These are phyloP conservation scores for Rachicladosporium sp. DNA, from an alignment of 2,329 filamentous ascomycete species.

Conservation along the genomic window DNA sequence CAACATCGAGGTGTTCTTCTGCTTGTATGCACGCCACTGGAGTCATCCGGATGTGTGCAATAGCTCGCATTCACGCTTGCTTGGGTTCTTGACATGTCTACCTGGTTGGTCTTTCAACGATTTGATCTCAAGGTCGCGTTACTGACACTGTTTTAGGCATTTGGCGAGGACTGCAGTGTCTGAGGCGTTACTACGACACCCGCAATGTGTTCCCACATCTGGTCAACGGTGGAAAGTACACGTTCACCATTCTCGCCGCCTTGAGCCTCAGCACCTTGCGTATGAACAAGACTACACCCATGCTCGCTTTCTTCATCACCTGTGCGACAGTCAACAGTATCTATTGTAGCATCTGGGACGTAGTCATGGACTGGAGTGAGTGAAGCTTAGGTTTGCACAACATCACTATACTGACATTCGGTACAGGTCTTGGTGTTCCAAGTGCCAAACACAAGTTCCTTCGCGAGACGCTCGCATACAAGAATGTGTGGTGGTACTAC, in stretches of 20 bases:
- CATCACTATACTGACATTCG: neutral
- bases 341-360: constrained; percentile 82
- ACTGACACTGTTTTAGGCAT: constrained; percentile 36
- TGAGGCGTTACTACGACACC: constrained; percentile 81
- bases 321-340: constrained; percentile 72
- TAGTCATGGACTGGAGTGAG: constrained; percentile 80
- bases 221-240: constrained; percentile 85
- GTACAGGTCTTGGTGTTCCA: constrained; percentile 53
- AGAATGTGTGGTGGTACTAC: constrained; percentile 69
- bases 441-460: constrained; percentile 48
- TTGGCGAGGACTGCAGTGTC: constrained; percentile 81
- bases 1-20: constrained; percentile 89
- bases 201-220: constrained; percentile 82
- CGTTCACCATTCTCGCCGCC: constrained; percentile 69
- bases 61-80: constrained; percentile 65
- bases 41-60: constrained; percentile 64
- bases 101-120: constrained; percentile 36
- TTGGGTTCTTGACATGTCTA: constrained; percentile 75
- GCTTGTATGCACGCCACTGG: constrained; percentile 74
- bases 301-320: constrained; percentile 61
- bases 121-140: too few species aligned
- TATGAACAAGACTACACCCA: constrained; percentile 45
- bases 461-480: constrained; percentile 64
- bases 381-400: neutral
- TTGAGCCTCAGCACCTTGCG: constrained; percentile 73